A percentile compares a stretch with the other conserved stretches of the same genome.
Evolutionary conservation across 1,284 basidiomycete species (phyloP).

Genomic region (Cryptococcus wingfieldii): DNA sequence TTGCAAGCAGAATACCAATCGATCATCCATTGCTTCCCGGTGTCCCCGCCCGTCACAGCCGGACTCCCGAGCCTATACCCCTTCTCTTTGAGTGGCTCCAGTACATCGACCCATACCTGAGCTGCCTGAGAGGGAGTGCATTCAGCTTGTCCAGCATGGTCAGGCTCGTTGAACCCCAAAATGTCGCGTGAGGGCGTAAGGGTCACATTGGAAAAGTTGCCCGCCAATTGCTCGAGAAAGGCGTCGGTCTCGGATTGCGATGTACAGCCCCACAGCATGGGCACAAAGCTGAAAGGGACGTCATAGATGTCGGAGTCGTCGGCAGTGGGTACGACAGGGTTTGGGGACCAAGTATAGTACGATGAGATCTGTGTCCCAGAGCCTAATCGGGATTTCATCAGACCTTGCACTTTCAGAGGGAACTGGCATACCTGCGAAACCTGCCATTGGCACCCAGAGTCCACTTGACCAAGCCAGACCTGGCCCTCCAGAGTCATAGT

Average conservation of each 20-base stretch:
- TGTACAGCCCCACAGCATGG: slow-evolving; percentile 37
- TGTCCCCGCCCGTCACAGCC: slow-evolving; percentile 49
- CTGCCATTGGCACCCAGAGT: slow-evolving; percentile 24
- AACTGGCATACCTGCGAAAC: slow-evolving; percentile 11
- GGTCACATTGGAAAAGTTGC: slow-evolving; percentile 14
- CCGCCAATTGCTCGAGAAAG: slow-evolving; percentile 17
- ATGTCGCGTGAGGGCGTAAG: slow-evolving; percentile 18
- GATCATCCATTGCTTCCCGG: slow-evolving; percentile 51
- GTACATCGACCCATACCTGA: slow-evolving; percentile 17
- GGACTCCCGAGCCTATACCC: slow-evolving; percentile 51
- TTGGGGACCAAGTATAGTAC: slow-evolving; percentile 33
- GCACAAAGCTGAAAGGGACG: slow-evolving; percentile 27
- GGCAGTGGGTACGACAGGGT: slow-evolving; percentile 10
- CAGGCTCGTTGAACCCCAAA: slow-evolving; percentile 37
- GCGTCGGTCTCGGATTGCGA: slow-evolving; percentile 10
- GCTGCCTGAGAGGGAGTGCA: slow-evolving; percentile 27
- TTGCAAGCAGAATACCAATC: slow-evolving; percentile 49
- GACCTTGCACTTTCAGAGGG: too few species aligned
- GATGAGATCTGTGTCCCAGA: slow-evolving; percentile 20
- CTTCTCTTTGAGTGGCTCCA: slow-evolving; percentile 32
- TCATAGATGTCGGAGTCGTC: background rate
- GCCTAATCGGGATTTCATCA: too few species aligned
- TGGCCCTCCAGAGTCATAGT: slow-evolving; percentile 8
- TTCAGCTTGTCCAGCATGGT: slow-evolving; percentile 21
- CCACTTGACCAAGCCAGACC: slow-evolving; percentile 30